Conservation (phyloP, 371 early-diverging fungal genomes). For the Nosema muscidifuracis region DNA sequence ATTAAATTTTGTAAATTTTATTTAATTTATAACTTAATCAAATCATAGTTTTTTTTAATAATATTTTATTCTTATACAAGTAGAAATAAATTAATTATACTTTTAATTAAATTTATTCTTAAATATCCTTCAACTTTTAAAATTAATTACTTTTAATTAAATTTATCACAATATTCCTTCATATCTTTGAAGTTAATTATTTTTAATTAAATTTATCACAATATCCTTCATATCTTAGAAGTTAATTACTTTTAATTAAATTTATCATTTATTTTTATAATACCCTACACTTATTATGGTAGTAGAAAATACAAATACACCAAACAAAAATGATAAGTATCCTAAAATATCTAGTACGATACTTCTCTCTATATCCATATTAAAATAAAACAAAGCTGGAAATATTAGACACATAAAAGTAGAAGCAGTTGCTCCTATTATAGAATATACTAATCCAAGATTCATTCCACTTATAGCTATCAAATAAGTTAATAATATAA, state of each 20-base stretch:
- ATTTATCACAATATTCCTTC: too few relatives aligned
- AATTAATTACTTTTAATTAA: too few relatives aligned
- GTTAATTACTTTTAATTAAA: not conserved
- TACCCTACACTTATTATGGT: conserved; percentile 36
- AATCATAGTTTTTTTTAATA: too few relatives aligned
- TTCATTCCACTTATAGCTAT: conserved; percentile 51
- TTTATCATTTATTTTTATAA: not conserved
- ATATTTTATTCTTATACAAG: too few relatives aligned
- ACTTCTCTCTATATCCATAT: conserved; percentile 42
- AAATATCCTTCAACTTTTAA: too few relatives aligned
- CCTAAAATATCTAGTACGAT: conserved; percentile 18
- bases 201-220: too few relatives aligned
- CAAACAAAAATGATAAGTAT: conserved; percentile 50
- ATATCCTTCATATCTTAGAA: too few relatives aligned
- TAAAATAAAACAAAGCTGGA: conserved; percentile 81
- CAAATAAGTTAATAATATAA: conserved; percentile 46
- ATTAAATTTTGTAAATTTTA: too few relatives aligned
- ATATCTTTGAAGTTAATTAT: too few relatives aligned
- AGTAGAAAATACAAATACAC: conserved; percentile 47
- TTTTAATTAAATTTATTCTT: too few relatives aligned
- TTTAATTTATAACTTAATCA: too few relatives aligned
- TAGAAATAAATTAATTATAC: too few relatives aligned
- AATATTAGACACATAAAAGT: conserved; percentile 91
- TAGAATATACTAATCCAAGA: conserved; percentile 69
- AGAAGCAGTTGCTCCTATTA: conserved; percentile 94